phyloP scores from a whole-genome alignment of 129 eudicot genomes.

The Pseudognaphalium luteoalbum region DNA sequence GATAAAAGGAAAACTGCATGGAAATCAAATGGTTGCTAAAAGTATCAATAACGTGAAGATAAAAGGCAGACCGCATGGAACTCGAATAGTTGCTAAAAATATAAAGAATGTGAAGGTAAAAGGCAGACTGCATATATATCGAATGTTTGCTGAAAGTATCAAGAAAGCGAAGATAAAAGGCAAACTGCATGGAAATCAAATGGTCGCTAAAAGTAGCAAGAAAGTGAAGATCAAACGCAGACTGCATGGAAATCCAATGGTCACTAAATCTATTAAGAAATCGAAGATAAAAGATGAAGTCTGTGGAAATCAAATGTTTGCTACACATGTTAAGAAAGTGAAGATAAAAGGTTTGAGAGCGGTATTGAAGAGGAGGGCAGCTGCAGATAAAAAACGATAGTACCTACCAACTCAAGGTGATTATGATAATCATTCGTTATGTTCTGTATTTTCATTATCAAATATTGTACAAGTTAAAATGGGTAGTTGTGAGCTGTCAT shows the following conservation, averaged over 20 bases:
- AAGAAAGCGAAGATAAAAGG: neutral
- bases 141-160: neutral
- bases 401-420: neutral
- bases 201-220: neutral
- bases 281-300: constrained; percentile 11
- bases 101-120: neutral
- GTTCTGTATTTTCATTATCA: neutral
- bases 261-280: neutral
- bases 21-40: neutral
- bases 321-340: neutral
- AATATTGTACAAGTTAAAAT: neutral
- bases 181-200: neutral
- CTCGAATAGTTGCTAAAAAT: neutral
- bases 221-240: neutral
- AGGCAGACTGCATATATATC: neutral
- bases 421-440: neutral
- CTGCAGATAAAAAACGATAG: constrained; percentile 1
- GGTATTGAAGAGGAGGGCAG: neutral
- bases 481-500: neutral
- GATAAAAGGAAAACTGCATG: neutral
- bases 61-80: neutral
- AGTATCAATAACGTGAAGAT: neutral
- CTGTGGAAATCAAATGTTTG: neutral
- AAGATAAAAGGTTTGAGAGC: neutral
- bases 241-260: neutral